phyloP scores from a whole-genome alignment of 2,329 filamentous ascomycete species.

The Helotiales sp. region DNA sequence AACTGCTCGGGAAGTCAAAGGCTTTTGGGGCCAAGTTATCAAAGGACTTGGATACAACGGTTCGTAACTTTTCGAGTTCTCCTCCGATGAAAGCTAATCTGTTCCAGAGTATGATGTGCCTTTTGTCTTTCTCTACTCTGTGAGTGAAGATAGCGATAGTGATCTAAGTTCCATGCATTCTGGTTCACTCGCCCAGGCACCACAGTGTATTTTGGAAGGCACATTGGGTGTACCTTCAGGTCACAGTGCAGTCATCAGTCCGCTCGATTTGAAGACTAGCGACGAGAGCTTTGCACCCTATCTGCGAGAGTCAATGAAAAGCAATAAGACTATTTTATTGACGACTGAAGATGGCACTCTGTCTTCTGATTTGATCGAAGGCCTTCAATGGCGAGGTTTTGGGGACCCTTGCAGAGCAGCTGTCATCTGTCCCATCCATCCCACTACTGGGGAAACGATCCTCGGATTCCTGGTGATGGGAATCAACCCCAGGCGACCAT shows the following conservation, averaged over 20 bases:
- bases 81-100: conserved; percentile 11
- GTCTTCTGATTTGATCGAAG: conserved; percentile 66
- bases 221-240: conserved; percentile 69
- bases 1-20: conserved; percentile 71
- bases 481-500: conserved; percentile 77
- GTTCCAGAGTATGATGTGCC: conserved; percentile 68
- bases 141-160: conserved; percentile 72
- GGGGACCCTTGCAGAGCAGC: conserved; percentile 72
- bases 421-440: conserved; percentile 79
- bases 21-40: conserved; percentile 75
- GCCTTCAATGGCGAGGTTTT: conserved; percentile 72
- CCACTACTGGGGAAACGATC: conserved; percentile 72
- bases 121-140: conserved; percentile 78
- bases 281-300: conserved; percentile 77
- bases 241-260: conserved; percentile 63
- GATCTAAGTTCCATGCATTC: conserved; percentile 75
- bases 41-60: conserved; percentile 73
- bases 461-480: conserved; percentile 82
- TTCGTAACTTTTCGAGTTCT: not conserved
- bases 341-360: conserved; percentile 70
- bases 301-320: conserved; percentile 76
- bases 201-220: conserved; percentile 72
- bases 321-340: conserved; percentile 68
- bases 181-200: conserved; percentile 63
- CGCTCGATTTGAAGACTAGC: conserved; percentile 71